These are phyloP conservation scores for Coccomyxa subellipsoidea DNA, from an alignment of 163 green algal genomes.

Conservation along the genomic window DNA sequence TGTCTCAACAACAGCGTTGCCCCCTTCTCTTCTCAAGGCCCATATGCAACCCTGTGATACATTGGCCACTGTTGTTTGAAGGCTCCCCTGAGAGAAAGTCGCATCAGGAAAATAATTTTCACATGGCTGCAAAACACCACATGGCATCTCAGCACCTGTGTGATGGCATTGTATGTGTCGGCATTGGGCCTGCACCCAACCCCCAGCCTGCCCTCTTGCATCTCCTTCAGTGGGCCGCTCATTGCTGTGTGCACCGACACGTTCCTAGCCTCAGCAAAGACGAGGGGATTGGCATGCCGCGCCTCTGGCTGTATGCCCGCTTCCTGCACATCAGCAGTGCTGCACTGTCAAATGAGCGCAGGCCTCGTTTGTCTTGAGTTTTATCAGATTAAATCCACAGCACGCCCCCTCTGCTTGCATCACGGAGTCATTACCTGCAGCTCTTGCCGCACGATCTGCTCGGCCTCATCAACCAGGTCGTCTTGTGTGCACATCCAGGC, in stretches of 20 bases:
- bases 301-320: neutral
- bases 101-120: too few species aligned
- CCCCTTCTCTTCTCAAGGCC: neutral
- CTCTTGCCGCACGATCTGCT: neutral
- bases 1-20: neutral
- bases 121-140: too few species aligned
- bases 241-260: neutral
- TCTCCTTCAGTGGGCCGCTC: constrained; percentile 3
- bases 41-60: neutral
- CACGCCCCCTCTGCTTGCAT: neutral
- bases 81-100: too few species aligned
- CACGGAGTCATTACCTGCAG: neutral
- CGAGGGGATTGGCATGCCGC: neutral
- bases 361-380: too few species aligned
- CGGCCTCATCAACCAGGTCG: neutral
- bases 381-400: too few species aligned
- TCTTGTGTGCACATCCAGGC: neutral
- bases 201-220: neutral
- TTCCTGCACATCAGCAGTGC: constrained; percentile 8
- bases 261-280: neutral
- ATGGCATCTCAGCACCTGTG: too few species aligned
- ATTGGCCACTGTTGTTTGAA: neutral
- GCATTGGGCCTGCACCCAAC: neutral
- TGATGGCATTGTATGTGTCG: constrained; percentile 6
- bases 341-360: too few species aligned